Evolutionary conservation across 1,284 basidiomycete genomes (phyloP).

Genomic region (Microbotryum violaceum): DNA sequence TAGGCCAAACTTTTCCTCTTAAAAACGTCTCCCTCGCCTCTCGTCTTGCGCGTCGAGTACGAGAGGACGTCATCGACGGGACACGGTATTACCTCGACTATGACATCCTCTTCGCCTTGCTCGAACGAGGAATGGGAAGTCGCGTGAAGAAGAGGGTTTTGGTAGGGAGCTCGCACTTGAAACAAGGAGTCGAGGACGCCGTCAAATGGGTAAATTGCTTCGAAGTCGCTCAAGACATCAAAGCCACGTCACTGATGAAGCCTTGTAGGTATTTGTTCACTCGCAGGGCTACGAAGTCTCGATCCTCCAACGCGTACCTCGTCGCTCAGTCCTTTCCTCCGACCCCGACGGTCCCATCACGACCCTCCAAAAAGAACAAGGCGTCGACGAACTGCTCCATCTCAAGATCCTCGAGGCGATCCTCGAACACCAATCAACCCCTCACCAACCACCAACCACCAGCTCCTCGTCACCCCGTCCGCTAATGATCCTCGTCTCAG

Average conservation of each 20-base stretch:
- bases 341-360: background rate
- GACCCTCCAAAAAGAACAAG: constrained; percentile 49
- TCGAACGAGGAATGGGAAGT: constrained; percentile 27
- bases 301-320: constrained; percentile 27
- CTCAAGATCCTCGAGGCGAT: constrained; percentile 76
- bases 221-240: no score
- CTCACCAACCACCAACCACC: constrained; percentile 39
- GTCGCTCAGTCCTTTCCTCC: background rate
- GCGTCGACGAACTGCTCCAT: constrained; percentile 78
- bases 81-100: constrained; percentile 16
- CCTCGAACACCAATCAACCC: constrained; percentile 46
- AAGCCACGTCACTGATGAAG: no score
- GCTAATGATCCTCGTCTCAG: constrained; percentile 67
- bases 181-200: constrained; percentile 25
- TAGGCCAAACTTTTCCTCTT: no score
- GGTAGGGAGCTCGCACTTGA: constrained; percentile 23
- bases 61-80: no score
- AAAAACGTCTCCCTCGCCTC: no score
- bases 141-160: constrained; percentile 19
- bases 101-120: constrained; percentile 19
- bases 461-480: background rate
- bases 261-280: no score
- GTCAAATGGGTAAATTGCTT: constrained; percentile 24
- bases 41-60: no score
- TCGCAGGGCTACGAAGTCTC: constrained; percentile 31